A percentile compares a stretch with the other conserved stretches of the same genome.
These are phyloP conservation scores for Trichosporon sp. DNA, from an alignment of 1,284 basidiomycete species.

Conservation along the genomic window DNA sequence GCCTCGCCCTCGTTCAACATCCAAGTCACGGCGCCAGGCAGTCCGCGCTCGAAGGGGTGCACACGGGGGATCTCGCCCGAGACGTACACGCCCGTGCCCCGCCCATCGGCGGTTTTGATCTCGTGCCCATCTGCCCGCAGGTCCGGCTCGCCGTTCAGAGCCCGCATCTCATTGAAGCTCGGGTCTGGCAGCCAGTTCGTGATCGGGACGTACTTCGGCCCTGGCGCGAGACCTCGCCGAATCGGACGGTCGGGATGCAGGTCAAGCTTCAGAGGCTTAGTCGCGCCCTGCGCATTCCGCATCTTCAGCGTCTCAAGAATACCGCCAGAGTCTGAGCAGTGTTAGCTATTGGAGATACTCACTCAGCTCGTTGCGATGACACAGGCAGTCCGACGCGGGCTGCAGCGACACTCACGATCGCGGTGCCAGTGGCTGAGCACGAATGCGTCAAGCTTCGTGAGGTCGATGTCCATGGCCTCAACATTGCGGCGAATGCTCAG, in stretches of 20 bases:
- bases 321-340: constrained; percentile 55
- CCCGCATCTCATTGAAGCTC: constrained; percentile 60
- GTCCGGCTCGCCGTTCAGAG: constrained; percentile 57
- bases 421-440: constrained; percentile 76
- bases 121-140: constrained; percentile 58
- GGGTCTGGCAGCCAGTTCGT: constrained; percentile 63
- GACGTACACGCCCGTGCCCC: constrained; percentile 61
- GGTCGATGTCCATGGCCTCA: constrained; percentile 56
- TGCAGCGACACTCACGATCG: constrained; percentile 51
- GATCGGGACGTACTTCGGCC: constrained; percentile 56
- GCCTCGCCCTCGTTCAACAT: constrained; percentile 44
- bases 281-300: constrained; percentile 10
- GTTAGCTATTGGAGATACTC: too few relatives aligned
- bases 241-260: constrained; percentile 68
- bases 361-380: too few relatives aligned
- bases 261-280: constrained; percentile 56
- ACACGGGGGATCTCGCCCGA: constrained; percentile 72
- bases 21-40: constrained; percentile 65
- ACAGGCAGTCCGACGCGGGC: background rate
- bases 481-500: constrained; percentile 65
- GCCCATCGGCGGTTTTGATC: constrained; percentile 63
- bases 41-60: constrained; percentile 61
- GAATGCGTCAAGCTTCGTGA: constrained; percentile 58
- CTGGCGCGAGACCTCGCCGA: constrained; percentile 65
- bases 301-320: constrained; percentile 58